Evolutionary conservation across 306 rosid genomes (phyloP).

Genomic region (Dicorynia guianensis): DNA sequence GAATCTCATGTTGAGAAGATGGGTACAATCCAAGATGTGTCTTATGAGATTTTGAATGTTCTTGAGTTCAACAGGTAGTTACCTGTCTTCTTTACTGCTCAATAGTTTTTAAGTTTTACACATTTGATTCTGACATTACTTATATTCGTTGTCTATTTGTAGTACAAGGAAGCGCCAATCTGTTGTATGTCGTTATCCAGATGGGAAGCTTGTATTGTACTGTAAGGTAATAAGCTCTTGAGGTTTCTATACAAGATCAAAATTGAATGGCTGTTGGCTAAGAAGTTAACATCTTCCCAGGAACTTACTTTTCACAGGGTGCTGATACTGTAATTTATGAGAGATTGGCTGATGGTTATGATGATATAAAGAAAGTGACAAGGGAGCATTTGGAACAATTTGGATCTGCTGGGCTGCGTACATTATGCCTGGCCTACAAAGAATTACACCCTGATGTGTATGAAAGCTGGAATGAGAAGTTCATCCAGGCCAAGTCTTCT

Average conservation of each 20-base stretch:
- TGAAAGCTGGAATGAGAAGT: conserved; percentile 84
- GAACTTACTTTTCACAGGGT: conserved; percentile 60
- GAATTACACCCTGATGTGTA: conserved; percentile 66
- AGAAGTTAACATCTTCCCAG: conserved; percentile 39
- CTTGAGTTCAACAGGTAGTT: conserved; percentile 81
- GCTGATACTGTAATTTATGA: conserved; percentile 80
- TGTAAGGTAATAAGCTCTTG: conserved; percentile 67
- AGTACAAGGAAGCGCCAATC: conserved; percentile 89
- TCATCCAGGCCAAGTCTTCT: conserved; percentile 77
- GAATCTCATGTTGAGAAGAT: conserved; percentile 80
- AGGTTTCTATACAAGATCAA: conserved; percentile 26
- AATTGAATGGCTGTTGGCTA: conserved; percentile 25
- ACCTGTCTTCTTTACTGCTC: background rate
- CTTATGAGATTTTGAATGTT: conserved; percentile 79
- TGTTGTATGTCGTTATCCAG: conserved; percentile 80
- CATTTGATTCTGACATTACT: conserved; percentile 6
- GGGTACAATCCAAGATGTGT: conserved; percentile 63
- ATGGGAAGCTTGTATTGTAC: conserved; percentile 78
- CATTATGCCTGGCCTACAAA: conserved; percentile 78
- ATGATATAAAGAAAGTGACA: conserved; percentile 63
- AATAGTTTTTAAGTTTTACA: background rate
- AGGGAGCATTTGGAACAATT: conserved; percentile 74
- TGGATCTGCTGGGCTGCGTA: conserved; percentile 76
- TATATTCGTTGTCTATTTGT: conserved; percentile 38
- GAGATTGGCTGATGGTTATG: conserved; percentile 63